Evolutionary conservation across 495 filamentous ascomycete genomes (phyloP).

Genomic region (Annulohypoxylon bovei): DNA sequence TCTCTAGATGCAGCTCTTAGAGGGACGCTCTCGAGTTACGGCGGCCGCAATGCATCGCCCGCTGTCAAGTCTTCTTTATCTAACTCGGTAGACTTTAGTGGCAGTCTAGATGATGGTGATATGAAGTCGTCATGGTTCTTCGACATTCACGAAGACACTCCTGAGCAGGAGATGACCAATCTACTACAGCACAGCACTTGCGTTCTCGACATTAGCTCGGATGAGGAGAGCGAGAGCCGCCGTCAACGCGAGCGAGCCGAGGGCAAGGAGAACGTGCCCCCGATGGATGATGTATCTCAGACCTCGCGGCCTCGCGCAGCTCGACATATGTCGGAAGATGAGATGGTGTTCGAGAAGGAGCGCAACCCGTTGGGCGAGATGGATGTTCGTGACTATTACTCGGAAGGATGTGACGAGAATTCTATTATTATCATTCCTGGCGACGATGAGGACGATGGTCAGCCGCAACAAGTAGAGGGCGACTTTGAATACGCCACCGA

Average conservation of each 20-base stretch:
- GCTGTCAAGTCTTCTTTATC: slow-evolving; percentile 35
- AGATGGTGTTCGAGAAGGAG: slow-evolving; percentile 60
- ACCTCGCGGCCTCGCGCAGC: slow-evolving; percentile 49
- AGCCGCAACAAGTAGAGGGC: slow-evolving; percentile 21
- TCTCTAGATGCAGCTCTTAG: slow-evolving; percentile 81
- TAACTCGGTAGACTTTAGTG: slow-evolving; percentile 19
- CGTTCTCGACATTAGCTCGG: slow-evolving; percentile 83
- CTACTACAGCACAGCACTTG: slow-evolving; percentile 89
- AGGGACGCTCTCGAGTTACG: slow-evolving; percentile 70
- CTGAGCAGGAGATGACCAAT: slow-evolving; percentile 88
- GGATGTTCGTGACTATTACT: slow-evolving; percentile 76
- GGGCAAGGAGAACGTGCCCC: slow-evolving; percentile 91
- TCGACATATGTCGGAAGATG: slow-evolving; percentile 42
- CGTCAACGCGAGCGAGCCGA: slow-evolving; percentile 65
- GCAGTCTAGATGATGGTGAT: slow-evolving; percentile 51
- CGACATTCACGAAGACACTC: slow-evolving; percentile 92
- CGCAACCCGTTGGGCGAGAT: slow-evolving; percentile 78
- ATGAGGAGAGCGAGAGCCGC: slow-evolving; percentile 67
- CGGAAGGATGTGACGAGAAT: slow-evolving; percentile 70
- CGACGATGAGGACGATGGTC: slow-evolving; percentile 61
- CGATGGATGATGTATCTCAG: slow-evolving; percentile 66
- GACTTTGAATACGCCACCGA: slow-evolving; percentile 49
- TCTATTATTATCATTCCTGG: slow-evolving; percentile 67
- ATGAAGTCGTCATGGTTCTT: slow-evolving; percentile 83
- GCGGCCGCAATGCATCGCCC: slow-evolving; percentile 43